Percentiles rank a stretch among this genome's conserved stretches.
Conservation (phyloP, 768 basidiomycete genomes). For the Lactifluus hygrophoroides region DNA sequence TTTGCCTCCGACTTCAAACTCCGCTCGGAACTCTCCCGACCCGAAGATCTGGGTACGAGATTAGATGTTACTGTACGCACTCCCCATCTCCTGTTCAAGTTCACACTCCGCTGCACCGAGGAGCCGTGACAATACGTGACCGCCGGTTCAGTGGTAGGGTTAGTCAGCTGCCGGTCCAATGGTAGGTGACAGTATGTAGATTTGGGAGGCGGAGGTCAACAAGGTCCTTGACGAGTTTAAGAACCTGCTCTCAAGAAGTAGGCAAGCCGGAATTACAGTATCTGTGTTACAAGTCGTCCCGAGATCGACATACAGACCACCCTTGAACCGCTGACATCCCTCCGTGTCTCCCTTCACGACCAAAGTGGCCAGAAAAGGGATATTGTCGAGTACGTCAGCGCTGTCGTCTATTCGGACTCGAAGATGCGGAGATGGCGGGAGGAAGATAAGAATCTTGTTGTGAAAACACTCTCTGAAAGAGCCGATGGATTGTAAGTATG, state of each 20-base stretch:
- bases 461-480: neutral
- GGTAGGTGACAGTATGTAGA: neutral
- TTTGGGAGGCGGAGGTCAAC: neutral
- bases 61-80: no score
- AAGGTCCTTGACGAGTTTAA: neutral
- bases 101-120: no score
- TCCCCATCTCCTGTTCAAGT: no score
- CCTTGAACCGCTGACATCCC: neutral
- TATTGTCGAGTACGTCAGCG: neutral
- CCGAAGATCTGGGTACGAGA: no score
- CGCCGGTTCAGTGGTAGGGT: no score
- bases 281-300: neutral
- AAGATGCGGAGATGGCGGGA: slow-evolving; percentile 7
- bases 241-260: neutral
- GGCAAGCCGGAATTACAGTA: neutral
- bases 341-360: neutral
- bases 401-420: neutral
- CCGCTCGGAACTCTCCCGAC: no score
- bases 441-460: neutral
- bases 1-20: no score
- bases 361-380: slow-evolving; percentile 4
- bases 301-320: neutral
- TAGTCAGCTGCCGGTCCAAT: no score
- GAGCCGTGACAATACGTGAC: no score
- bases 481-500: neutral